These are phyloP conservation scores for Nannochloropsis gaditana DNA, from an alignment of 108 stramenopile species.

Conservation along the genomic window DNA sequence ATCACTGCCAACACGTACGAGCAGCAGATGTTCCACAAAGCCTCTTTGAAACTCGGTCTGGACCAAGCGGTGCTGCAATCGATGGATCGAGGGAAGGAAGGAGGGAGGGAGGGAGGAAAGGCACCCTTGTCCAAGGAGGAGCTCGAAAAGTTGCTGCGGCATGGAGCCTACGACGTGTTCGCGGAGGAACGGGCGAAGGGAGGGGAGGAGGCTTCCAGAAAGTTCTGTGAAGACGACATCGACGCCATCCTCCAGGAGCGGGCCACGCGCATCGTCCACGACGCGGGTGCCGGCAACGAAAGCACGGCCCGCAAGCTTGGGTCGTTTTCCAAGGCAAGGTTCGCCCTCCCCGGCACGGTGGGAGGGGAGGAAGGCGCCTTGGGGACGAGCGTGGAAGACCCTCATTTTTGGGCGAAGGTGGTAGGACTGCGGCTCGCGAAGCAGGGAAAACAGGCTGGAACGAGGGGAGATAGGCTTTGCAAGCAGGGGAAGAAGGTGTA, in stretches of 20 bases:
- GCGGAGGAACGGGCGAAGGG: background rate
- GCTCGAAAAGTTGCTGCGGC: slow-evolving; percentile 29
- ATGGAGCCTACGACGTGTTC: slow-evolving; percentile 44
- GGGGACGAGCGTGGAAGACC: slow-evolving; percentile 79
- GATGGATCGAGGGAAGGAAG: slow-evolving; percentile 24
- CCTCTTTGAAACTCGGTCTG: slow-evolving; percentile 34
- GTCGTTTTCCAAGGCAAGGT: slow-evolving; percentile 79
- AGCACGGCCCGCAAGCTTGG: background rate
- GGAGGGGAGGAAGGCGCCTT: slow-evolving; percentile 32
- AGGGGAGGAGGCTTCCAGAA: slow-evolving; percentile 21
- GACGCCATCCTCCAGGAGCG: slow-evolving; percentile 6
- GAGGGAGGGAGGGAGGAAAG: background rate
- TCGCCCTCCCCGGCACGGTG: slow-evolving; percentile 66
- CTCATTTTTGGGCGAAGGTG: slow-evolving; percentile 82
- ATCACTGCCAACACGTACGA: slow-evolving; percentile 37
- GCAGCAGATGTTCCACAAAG: slow-evolving; percentile 31
- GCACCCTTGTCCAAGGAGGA: slow-evolving; percentile 8
- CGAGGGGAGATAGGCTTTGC: background rate
- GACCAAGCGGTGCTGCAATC: slow-evolving; percentile 43
- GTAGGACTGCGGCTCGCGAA: slow-evolving; percentile 29
- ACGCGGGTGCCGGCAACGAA: background rate
- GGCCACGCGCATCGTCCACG: slow-evolving; percentile 22
- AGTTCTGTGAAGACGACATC: slow-evolving; percentile 24
- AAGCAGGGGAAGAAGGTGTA: background rate
- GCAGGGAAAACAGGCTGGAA: background rate